Percentiles rank a stretch among this genome's conserved stretches.
Evolutionary conservation across 2,329 filamentous ascomycete genomes (phyloP).

Genomic region (Anisogramma anomala): DNA sequence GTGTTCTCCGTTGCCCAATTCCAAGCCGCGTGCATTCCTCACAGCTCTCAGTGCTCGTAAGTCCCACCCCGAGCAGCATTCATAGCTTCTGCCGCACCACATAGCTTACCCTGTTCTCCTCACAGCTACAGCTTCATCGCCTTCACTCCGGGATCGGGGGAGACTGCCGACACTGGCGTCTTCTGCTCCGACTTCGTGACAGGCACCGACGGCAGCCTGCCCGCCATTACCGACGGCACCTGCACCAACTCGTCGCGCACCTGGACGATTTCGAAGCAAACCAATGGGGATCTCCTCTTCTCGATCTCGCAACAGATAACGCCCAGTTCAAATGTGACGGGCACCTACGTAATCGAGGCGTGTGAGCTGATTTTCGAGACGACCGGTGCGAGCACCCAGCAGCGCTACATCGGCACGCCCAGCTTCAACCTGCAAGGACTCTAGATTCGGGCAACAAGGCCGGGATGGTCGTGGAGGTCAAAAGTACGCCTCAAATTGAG

Average conservation of each 20-base stretch:
- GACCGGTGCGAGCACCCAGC: slow-evolving; percentile 13
- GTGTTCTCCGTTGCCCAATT: slow-evolving; percentile 7
- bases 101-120: not conserved
- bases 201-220: slow-evolving; percentile 19
- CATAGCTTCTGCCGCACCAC: not conserved
- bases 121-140: slow-evolving; percentile 9
- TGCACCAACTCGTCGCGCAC: slow-evolving; percentile 22
- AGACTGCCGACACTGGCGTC: slow-evolving; percentile 6
- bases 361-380: slow-evolving; percentile 15
- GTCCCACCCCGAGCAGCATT: not conserved
- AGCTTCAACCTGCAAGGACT: slow-evolving; percentile 18
- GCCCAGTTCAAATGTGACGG: slow-evolving; percentile 18
- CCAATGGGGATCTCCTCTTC: slow-evolving; percentile 18
- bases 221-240: slow-evolving; percentile 20
- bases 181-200: not conserved
- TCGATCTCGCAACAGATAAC: slow-evolving; percentile 20
- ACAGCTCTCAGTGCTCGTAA: slow-evolving; percentile 11
- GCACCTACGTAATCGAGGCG: slow-evolving; percentile 20
- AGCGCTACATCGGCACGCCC: slow-evolving; percentile 21
- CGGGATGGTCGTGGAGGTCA: no score
- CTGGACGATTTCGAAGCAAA: slow-evolving; percentile 18
- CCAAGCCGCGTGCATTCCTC: slow-evolving; percentile 8
- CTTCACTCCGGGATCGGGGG: not conserved
- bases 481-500: no score
- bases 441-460: no score